Evolutionary conservation across 1,139 yeast genomes (phyloP), one percentile per base, ranked within the genome.

Genomic region (Yamadazyma mexicana): DNA sequence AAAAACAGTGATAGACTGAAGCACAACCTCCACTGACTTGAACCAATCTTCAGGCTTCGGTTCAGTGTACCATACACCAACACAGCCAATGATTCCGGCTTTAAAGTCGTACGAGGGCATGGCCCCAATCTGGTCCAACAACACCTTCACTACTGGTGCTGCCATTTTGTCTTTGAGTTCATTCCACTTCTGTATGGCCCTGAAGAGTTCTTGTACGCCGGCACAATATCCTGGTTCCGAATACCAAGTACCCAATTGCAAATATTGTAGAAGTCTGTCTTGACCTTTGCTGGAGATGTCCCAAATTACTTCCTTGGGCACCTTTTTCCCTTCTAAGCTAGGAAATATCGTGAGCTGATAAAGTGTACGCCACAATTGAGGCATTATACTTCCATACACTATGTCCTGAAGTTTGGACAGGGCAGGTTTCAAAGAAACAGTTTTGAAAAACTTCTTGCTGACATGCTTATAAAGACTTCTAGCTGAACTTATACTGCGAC

Each of bases 171-270:
- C 24, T 4, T 14, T n/a, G 23, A 33, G 23, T 4, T n/a, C 35
- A 7, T 14, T 37, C 25, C 20, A 16, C 17, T 38, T 37, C 7
- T 30, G 33, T 12, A 35, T n/a, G 15, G 64, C 45, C 1, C 54
- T 40, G 30, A 66, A 59, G 38, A 66, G 58, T 2, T 49, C 46
- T 2, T 46, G 42, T 16, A 69, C 38, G 15, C 54, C 41, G 2
- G 44, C 48, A 50, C 75, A 83, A 50, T 79, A 82, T 0, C 62
- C 47, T 0, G 81, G 73, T 32, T 66, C 65, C 48, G 83, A 79
- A 40, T 69, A 69, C 38, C 82, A 69, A 4, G 76, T 71, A 0
- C 88, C 85, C 12, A 79, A 44, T 12, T 63, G 61, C 23, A 83
- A 52, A 44, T 80, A 73, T 0, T 62, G 71, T 1, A 67, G 33